phyloP scores from a whole-genome alignment of 441 rosid genomes.

The Gossypium lobatum region DNA sequence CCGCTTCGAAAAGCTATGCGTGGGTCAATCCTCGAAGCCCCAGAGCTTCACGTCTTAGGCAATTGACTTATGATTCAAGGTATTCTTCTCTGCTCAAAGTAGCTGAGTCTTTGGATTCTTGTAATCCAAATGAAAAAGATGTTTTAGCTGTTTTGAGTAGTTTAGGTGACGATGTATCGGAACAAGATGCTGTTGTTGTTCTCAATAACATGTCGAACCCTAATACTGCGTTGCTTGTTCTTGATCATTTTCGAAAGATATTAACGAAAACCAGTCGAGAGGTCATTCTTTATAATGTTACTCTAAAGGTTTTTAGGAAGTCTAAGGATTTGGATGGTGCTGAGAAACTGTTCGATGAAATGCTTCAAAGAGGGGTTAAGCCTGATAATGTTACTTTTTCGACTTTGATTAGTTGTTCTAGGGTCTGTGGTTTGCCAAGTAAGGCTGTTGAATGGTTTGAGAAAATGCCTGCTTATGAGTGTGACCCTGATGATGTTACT shows the following conservation, averaged over 20 bases:
- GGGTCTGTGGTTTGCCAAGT: slow-evolving; percentile 43
- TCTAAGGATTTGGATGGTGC: slow-evolving; percentile 52
- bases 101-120: slow-evolving; percentile 51
- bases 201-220: slow-evolving; percentile 77
- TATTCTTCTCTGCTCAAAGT: slow-evolving; percentile 54
- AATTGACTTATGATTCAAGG: slow-evolving; percentile 61
- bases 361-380: slow-evolving; percentile 62
- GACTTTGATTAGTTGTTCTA: slow-evolving; percentile 72
- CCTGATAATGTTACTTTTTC: slow-evolving; percentile 77
- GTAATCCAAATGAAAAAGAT: slow-evolving; percentile 31
- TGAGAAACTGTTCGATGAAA: slow-evolving; percentile 66
- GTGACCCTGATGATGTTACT: slow-evolving; percentile 68
- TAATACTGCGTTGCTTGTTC: slow-evolving; percentile 47
- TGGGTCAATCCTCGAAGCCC: slow-evolving; percentile 90
- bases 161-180: slow-evolving; percentile 44
- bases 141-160: slow-evolving; percentile 36
- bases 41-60: slow-evolving; percentile 54
- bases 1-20: slow-evolving; percentile 30
- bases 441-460: slow-evolving; percentile 87
- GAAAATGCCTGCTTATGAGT: slow-evolving; percentile 60
- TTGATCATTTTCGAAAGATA: slow-evolving; percentile 40
- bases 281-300: slow-evolving; percentile 72
- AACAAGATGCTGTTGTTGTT: slow-evolving; percentile 75
- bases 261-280: slow-evolving; percentile 36
- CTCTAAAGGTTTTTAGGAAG: slow-evolving; percentile 70